Conservation (phyloP, 495 filamentous ascomycete species). For the Aspergillus haitiensis region DNA sequence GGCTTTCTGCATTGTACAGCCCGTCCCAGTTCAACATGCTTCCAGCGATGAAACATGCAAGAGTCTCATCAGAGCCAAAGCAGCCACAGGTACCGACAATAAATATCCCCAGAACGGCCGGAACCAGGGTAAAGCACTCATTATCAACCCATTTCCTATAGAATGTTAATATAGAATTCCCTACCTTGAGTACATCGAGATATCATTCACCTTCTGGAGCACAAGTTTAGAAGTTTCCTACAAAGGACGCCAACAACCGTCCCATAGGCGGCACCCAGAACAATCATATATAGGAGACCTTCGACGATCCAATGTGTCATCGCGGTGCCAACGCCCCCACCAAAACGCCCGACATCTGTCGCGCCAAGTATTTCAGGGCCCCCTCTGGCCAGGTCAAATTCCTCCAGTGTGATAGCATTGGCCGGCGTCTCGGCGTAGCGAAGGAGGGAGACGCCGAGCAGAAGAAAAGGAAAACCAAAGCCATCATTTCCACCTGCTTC, state of each 20-base stretch:
- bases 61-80: conserved; percentile 42
- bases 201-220: conserved; percentile 27
- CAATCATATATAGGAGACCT: conserved; percentile 43
- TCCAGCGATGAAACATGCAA: conserved; percentile 44
- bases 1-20: conserved; percentile 33
- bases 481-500: conserved; percentile 63
- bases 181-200: not conserved
- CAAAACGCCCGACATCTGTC: conserved; percentile 35
- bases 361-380: conserved; percentile 34
- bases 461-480: conserved; percentile 59
- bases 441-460: conserved; percentile 56
- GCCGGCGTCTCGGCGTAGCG: conserved; percentile 49
- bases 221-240: conserved; percentile 32
- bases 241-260: conserved; percentile 34
- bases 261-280: conserved; percentile 39
- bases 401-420: conserved; percentile 22
- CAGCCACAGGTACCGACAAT: conserved; percentile 43
- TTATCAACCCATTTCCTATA: conserved; percentile 39
- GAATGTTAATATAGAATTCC: not conserved
- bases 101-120: conserved; percentile 38
- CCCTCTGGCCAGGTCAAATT: conserved; percentile 27
- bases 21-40: conserved; percentile 44
- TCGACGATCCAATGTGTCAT: conserved; percentile 44
- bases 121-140: conserved; percentile 35
- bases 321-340: conserved; percentile 34